phyloP scores from a whole-genome alignment of 495 filamentous ascomycete species.

The Endocarpon pusillum region DNA sequence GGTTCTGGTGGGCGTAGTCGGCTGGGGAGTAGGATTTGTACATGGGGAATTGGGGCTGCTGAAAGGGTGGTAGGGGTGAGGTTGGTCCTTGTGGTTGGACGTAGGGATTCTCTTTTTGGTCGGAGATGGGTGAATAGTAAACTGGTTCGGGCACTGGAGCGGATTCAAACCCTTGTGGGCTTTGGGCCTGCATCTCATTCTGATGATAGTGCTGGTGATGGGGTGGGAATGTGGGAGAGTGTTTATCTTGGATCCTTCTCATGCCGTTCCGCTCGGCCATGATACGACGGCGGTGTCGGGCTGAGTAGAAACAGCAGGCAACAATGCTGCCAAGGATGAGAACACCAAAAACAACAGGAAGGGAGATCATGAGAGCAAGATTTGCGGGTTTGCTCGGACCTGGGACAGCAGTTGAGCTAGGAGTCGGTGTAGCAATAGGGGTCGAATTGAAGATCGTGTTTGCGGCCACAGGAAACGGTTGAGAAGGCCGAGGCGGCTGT shows the following conservation, averaged over 20 bases:
- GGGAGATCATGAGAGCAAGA: constrained; percentile 27
- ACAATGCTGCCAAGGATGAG: constrained; percentile 14
- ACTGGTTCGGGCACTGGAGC: background rate
- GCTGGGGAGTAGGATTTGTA: background rate
- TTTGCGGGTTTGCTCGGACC: constrained; percentile 13
- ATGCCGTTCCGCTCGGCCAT: no score
- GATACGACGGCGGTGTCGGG: constrained; percentile 19
- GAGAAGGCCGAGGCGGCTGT: constrained; percentile 17
- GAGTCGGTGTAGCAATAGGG: constrained; percentile 21
- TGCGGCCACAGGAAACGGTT: constrained; percentile 25
- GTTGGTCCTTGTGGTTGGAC: background rate
- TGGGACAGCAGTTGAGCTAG: constrained; percentile 9
- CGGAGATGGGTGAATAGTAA: background rate
- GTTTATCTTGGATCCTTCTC: no score
- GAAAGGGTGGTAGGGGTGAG: background rate
- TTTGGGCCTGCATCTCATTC: background rate
- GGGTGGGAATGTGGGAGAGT: no score
- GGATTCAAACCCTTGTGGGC: background rate
- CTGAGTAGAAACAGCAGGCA: constrained; percentile 23
- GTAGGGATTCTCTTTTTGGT: background rate
- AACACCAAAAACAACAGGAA: constrained; percentile 28
- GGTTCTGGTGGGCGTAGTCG: background rate
- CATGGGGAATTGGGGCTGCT: background rate
- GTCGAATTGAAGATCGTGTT: constrained; percentile 25
- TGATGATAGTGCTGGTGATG: no score